Evolutionary conservation across 83 land plant species (phyloP), one percentile per base, ranked within the genome.

Genomic region (Picea mariana): DNA sequence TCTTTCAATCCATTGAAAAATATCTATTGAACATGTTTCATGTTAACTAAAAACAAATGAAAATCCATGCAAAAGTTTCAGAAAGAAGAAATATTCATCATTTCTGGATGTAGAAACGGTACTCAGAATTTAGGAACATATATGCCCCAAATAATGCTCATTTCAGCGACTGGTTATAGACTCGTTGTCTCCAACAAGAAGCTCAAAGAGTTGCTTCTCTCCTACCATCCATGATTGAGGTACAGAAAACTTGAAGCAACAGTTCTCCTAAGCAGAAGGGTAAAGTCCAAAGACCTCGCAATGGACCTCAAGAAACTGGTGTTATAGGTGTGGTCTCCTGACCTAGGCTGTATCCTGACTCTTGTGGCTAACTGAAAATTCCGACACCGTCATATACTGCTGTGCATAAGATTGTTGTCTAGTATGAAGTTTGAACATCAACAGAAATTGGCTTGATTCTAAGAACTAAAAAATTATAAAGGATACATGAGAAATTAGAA

Each of bases 211-310:
- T 55, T 55, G 58, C 58, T 55, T 4, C n/a, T 8, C 44, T 71
- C 75, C 75, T 40, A 71, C 49, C 75, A 71, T 18, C 75, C 75
- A 40, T 6, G 49, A 17, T 71, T 38, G 17, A 71, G 75, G 15
- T 12, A 55, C 58, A 55, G 13, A 55, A 55, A 55, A 55, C 58
- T 55, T 55, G 58, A 55, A 55, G 58, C 58, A 55, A 13, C 58
- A 55, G 15, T 12, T 55, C 58, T 49, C 55, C 55, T 55, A 13
- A 55, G 58, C 58, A 55, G 15, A 55, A 11, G 15, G 15, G 13
- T 55, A 13, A 55, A 12, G 18, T 40, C 23, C 42, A 13, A 55
- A 55, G 18, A 71, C 23, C 42, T 71, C 20, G 16, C 21, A 71
- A 7, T 71, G 23, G 3, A 40, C 9, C 42, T 40, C 75, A 71